Percentiles rank a stretch among this genome's conserved stretches.
Conservation (phyloP, 441 rosid species). For the Jatropha podagrica region DNA sequence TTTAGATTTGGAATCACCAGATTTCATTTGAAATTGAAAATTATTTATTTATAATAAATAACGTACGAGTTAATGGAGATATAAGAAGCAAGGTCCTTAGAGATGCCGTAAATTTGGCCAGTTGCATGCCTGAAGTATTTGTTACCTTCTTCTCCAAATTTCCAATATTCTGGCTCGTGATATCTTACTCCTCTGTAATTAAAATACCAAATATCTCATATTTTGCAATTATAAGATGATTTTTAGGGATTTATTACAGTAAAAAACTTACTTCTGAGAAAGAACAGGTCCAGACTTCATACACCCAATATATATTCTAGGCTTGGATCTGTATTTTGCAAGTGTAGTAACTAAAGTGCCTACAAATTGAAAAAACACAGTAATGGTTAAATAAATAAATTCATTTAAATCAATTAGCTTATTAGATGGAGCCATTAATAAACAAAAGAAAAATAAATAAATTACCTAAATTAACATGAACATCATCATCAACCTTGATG, state of each 20-base stretch:
- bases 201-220: not conserved
- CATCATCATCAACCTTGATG: constrained; percentile 88
- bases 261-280: constrained; percentile 51
- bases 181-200: constrained; percentile 62
- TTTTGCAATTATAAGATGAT: too few species aligned
- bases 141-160: constrained; percentile 90
- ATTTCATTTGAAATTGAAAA: too few species aligned
- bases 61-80: constrained; percentile 70
- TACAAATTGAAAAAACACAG: not conserved
- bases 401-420: not conserved
- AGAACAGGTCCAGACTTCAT: constrained; percentile 97
- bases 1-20: not conserved
- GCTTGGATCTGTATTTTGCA: constrained; percentile 55
- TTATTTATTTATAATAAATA: not conserved
- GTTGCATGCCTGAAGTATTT: constrained; percentile 87
- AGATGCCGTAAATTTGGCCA: constrained; percentile 79
- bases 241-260: not conserved
- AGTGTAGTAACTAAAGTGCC: constrained; percentile 58
- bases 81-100: constrained; percentile 80
- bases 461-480: constrained; percentile 74
- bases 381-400: not conserved
- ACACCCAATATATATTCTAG: constrained; percentile 79
- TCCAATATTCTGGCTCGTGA: constrained; percentile 87
- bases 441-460: not conserved
- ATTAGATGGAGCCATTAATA: not conserved